Evolutionary conservation across 768 basidiomycete genomes (phyloP), one percentile per base, ranked within the genome.

Genomic region (Termitomyces sp.): DNA sequence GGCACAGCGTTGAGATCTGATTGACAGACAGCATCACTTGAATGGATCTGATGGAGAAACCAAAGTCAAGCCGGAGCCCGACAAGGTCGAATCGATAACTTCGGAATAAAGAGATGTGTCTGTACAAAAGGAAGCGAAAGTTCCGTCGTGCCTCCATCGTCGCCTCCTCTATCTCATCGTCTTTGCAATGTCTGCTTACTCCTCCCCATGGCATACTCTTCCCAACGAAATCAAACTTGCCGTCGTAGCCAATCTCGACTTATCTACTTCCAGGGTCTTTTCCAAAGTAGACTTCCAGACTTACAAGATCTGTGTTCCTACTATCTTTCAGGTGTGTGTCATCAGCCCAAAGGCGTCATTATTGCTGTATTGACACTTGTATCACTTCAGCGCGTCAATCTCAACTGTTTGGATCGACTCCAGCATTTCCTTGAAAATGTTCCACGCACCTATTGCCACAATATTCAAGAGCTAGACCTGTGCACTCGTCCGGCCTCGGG

Each of bases 211-310:
- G 88, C 65, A 75, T 59, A 51, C 68, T 24, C 84, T 90, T 61
- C 88, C 88, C 46, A 73, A 74, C 0, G 88, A 90, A 62, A 82
- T 90, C 68, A 83, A 82, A 70, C 76, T 86, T 63, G 72, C 79
- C 28, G 63, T 90, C 67, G 70, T 86, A 47, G 79, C 75, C 45
- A 66, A 70, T 57, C 78, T 88, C 60, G 76, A 75, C 47, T 62
- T 67, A 22, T 56, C 65, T 60, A 80, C 82, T 57, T 68, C 81
- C 35, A 70, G 74, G 24, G 66, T 77, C 0, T 74, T 88, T 60
- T 74, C 87, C 18, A 63, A 67, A 16, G 79, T 82, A 2, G 76
- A 81, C 69, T 70, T 74, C 30, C 63, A 74, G 33, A 79, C 80
- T 24, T 86, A 87, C 65, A 64, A 71, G 8, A 74, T 81, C 14